Evolutionary conservation across 768 basidiomycete genomes (phyloP).

Genomic region (Russula olivacea): DNA sequence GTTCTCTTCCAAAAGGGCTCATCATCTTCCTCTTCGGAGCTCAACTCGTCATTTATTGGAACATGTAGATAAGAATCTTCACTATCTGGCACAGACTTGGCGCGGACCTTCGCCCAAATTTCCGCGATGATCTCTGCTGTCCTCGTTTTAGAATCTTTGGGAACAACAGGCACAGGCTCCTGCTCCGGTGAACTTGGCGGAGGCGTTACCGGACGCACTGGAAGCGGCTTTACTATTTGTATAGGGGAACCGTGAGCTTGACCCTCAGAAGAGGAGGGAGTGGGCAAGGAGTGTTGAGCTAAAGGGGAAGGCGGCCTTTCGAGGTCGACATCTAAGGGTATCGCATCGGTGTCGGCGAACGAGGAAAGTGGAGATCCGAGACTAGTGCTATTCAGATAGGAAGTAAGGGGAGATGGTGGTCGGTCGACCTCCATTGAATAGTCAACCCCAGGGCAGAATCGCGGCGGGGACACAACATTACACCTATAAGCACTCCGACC

Average conservation of each 20-base stretch:
- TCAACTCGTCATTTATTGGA: slow-evolving; percentile 29
- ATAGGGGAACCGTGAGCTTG: not conserved
- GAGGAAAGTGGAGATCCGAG: slow-evolving; percentile 13
- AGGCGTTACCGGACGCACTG: slow-evolving; percentile 29
- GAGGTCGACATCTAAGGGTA: not conserved
- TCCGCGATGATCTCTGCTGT: slow-evolving; percentile 54
- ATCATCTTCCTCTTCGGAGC: slow-evolving; percentile 25
- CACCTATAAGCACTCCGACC: slow-evolving; percentile 13
- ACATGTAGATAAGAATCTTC: slow-evolving; percentile 32
- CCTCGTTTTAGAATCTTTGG: slow-evolving; percentile 37
- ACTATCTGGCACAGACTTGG: slow-evolving; percentile 39
- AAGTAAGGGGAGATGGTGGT: slow-evolving; percentile 18
- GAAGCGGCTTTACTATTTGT: not conserved
- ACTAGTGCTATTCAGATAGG: not conserved
- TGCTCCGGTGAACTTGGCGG: slow-evolving; percentile 25
- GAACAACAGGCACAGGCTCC: slow-evolving; percentile 31
- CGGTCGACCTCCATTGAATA: slow-evolving; percentile 15
- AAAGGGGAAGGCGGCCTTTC: not conserved
- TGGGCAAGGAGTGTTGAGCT: not conserved
- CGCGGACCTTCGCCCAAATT: slow-evolving; percentile 54
- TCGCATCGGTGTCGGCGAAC: slow-evolving; percentile 7
- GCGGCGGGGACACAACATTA: slow-evolving; percentile 6
- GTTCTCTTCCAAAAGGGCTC: slow-evolving; percentile 19
- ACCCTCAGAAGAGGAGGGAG: slow-evolving; percentile 12
- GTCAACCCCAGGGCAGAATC: slow-evolving; percentile 1